Evolutionary conservation across 2,329 filamentous ascomycete genomes (phyloP), one percentile per base, ranked within the genome.

Genomic region (Bipolaris gigantea): DNA sequence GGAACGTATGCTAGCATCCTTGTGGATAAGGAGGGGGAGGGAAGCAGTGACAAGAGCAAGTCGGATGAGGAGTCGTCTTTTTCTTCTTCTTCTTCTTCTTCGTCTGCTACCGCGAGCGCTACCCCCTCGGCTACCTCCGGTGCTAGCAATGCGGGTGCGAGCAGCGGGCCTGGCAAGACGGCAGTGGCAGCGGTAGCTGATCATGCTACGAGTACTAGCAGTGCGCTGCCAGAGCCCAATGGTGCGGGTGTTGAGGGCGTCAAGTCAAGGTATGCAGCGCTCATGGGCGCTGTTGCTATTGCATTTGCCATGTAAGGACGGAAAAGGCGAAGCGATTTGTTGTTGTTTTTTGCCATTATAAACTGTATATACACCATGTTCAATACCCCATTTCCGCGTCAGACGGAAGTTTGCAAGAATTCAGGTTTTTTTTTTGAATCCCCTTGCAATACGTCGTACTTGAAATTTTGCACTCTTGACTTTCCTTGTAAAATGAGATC

Each of bases 1-100:
- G 81, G 81, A 23, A 66, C 57, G 32, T 81, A 62, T 46, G 49
- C 77, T 57, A 78, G 75, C 66, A 82, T 82, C 67, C 72, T 77
- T 53, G 61, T 76, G 39, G 57, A 72, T 35, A n/a, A 6, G 1
- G 23, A 51, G 10, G 32, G 44, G 0, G 32, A 32, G 8, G n/a
- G 13, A 21, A 16, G 6, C 2, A 4, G 11, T 1, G 7, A 34
- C 2, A 30, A 27, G 23, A 30, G 18, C 16, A 32, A 30, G 8
- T 43, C 25, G 19, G 7, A 10, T 5, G 30, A 42, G 39, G 11
- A 16, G 8, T 30, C 27, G 16, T 42, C 40, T 21, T 40, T 21
- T 9, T 5, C 19, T 3, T 42, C 25, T 16, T n/a, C 40, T 9
- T 25, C 15, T 3, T n/a, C 40, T 0, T 18, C 27, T 9, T 11